Evolutionary conservation across 1,284 basidiomycete species (phyloP).

Genomic region (Filobasidium uniguttulatum): DNA sequence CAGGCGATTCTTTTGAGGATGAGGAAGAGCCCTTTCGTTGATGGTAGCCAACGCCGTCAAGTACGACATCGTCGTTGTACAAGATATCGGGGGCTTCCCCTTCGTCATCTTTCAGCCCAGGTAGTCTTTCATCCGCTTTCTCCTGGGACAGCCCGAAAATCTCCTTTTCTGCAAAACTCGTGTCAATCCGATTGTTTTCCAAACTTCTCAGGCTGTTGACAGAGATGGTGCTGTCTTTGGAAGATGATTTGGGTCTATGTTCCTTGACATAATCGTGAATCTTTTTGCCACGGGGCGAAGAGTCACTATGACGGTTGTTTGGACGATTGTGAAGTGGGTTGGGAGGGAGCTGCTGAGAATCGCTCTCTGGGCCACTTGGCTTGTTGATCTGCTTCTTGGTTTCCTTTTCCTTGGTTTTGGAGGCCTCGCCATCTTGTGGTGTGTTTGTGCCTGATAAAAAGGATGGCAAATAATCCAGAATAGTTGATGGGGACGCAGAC

Average conservation of each 20-base stretch:
- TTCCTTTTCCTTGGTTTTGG: constrained; percentile 3
- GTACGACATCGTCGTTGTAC: constrained; percentile 49
- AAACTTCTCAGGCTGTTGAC: background rate
- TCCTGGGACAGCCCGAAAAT: constrained; percentile 9
- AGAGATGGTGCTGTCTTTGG: background rate
- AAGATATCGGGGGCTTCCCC: constrained; percentile 51
- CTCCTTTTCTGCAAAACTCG: background rate
- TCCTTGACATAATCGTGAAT: constrained; percentile 9
- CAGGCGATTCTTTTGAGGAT: no score
- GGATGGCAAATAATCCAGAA: constrained; percentile 19
- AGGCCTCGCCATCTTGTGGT: background rate
- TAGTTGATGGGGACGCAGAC: constrained; percentile 16
- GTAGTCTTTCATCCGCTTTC: constrained; percentile 46
- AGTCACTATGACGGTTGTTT: background rate
- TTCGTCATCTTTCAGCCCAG: constrained; percentile 39
- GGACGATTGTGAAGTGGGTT: constrained; percentile 23
- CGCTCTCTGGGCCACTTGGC: constrained; percentile 2
- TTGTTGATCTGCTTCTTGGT: background rate
- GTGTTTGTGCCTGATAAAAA: constrained; percentile 11
- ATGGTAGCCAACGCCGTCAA: constrained; percentile 41
- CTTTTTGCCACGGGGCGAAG: constrained; percentile 1
- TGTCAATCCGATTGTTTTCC: background rate
- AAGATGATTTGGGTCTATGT: background rate
- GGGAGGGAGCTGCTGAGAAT: constrained; percentile 16
- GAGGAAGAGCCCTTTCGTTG: constrained; percentile 6